Conservation (phyloP, 2,329 filamentous ascomycete genomes). For the Stemphylium beticola region DNA sequence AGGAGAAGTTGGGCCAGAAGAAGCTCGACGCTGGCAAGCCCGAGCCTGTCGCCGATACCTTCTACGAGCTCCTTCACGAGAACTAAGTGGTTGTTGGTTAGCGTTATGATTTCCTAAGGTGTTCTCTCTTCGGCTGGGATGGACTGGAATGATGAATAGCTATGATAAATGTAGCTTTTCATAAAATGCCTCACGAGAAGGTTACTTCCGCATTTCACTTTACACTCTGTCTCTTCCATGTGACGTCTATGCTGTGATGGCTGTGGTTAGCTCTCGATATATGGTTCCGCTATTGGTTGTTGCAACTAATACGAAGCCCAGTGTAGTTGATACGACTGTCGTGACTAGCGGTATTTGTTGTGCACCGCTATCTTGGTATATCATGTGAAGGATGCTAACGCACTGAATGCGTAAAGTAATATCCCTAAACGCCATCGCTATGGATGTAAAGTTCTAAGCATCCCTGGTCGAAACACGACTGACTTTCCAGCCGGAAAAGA, state of each 20-base stretch:
- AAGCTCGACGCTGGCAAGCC: constrained; percentile 69
- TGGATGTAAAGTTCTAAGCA: constrained; percentile 1
- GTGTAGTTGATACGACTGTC: no score
- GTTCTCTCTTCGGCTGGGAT: constrained; percentile 34
- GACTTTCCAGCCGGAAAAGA: no score
- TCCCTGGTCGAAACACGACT: no score
- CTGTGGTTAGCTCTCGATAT: not conserved
- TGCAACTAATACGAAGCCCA: not conserved
- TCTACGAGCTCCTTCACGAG: constrained; percentile 57
- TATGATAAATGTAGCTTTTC: constrained; percentile 38
- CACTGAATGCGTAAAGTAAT: not conserved
- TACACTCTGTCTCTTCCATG: not conserved
- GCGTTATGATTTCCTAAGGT: constrained; percentile 33
- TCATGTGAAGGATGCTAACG: not conserved
- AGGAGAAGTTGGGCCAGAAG: constrained; percentile 81
- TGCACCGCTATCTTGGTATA: not conserved
- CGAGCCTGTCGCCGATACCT: constrained; percentile 58
- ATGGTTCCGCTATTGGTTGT: not conserved
- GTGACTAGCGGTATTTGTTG: not conserved
- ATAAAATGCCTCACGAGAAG: constrained; percentile 33
- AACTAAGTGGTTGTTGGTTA: constrained; percentile 50
- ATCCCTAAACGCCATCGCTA: constrained; percentile 21
- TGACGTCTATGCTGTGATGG: not conserved
- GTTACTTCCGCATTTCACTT: constrained; percentile 22
- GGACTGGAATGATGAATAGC: constrained; percentile 30